A percentile compares a stretch with the other conserved stretches of the same genome.
Conservation (phyloP, 1,284 basidiomycete genomes). For the Cryptococcus sp. region DNA sequence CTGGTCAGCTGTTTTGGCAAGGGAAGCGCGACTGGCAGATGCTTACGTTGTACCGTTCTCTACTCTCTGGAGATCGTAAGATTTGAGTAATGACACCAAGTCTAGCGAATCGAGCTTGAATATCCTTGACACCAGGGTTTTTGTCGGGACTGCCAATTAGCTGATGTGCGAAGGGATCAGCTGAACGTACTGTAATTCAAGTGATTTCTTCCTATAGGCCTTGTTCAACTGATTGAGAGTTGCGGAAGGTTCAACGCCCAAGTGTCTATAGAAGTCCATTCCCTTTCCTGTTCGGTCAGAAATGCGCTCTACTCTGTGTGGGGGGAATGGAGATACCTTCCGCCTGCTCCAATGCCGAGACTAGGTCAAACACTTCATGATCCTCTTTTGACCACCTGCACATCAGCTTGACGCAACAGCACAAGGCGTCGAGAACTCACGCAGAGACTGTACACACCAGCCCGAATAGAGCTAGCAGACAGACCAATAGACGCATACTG, state of each 20-base stretch:
- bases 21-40: background rate
- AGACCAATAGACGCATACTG: background rate
- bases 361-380: conserved; percentile 95
- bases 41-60: conserved; percentile 62
- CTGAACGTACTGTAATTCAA: conserved; percentile 70
- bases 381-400: conserved; percentile 62
- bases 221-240: conserved; percentile 69
- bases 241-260: conserved; percentile 67
- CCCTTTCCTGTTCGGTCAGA: conserved; percentile 67
- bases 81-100: conserved; percentile 81
- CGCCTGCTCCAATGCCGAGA: conserved; percentile 69
- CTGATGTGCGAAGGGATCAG: background rate
- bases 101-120: conserved; percentile 80
- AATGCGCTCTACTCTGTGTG: background rate
- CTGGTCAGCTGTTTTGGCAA: background rate
- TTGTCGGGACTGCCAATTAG: conserved; percentile 73
- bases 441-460: background rate
- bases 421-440: background rate
- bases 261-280: conserved; percentile 83
- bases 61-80: conserved; percentile 66
- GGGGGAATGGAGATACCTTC: conserved; percentile 58
- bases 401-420: background rate
- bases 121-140: conserved; percentile 73
- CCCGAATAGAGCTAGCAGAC: background rate
- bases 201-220: conserved; percentile 83